Base-by-base conservation (phyloP, 2,329 filamentous ascomycete genomes). In the Epichloe typhina region DNA sequence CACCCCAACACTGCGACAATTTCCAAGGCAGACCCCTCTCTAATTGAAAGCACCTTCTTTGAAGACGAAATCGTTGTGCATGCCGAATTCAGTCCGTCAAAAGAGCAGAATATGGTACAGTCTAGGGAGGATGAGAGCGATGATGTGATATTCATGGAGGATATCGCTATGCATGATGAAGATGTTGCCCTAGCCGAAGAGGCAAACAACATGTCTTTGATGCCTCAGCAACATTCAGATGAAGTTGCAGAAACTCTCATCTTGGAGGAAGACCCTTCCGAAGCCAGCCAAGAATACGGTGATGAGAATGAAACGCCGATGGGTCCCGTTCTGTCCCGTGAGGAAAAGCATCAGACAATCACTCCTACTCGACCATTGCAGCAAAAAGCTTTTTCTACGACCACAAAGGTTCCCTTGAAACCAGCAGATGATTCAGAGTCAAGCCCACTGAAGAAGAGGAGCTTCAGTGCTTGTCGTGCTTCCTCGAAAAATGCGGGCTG, bases 351-450 rank as follows among this genome's bases (percentile, higher is more conserved):
- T 50, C 53, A 64, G 2, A 78, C 77, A 1, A 67, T 72, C 7
- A 86, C 83, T 1, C 83, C 83, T 0, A 67, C 74, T 47, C 74
- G 78, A 15, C 66, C 68, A 0, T 59, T 72, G n/a, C 68, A 65
- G n/a, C 68, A 65, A 15, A 72, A 73, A 50, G 57, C 61, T 3
- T 78, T 84, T 79, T 79, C 86, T 63, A 90, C 86, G 0, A 81
- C 86, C 0, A 86, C 83, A 26, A 90, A 89, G 66, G 80, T 90
- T 4, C 85, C 86, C 1, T 68, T 90, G 40, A 88, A 87, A 64
- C 72, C 80, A 3, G 81, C 82, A 23, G 83, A 79, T 59, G 66
- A 85, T 61, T 67, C 75, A 59, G 69, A 77, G 49, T 66, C 76
- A 36, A 67, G 69, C 51, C 64, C 72, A 53, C 56, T 66, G 44